Percentiles rank a stretch among this genome's conserved stretches.
These are phyloP conservation scores for Coemansia biformis DNA, from an alignment of 192 early-diverging fungal genomes.

Conservation along the genomic window DNA sequence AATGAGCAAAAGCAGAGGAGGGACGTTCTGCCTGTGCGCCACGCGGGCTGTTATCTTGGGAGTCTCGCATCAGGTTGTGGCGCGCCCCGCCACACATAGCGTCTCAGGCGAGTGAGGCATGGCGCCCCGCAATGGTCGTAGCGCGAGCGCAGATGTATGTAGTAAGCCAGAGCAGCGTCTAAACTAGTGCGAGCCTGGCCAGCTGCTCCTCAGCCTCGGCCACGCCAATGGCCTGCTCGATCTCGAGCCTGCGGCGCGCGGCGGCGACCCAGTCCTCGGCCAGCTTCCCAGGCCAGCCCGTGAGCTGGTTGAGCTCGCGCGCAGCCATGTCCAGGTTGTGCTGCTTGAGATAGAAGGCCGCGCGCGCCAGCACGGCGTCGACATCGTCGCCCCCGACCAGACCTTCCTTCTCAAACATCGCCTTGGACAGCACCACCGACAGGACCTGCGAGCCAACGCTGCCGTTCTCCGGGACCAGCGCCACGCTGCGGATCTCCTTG, in stretches of 20 bases:
- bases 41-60: too few species aligned
- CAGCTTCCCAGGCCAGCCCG: constrained; percentile 82
- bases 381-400: constrained; percentile 79
- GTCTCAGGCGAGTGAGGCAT: too few species aligned
- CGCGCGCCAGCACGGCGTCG: constrained; percentile 76
- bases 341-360: constrained; percentile 65
- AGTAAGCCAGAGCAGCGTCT: background rate
- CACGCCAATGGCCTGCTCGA: constrained; percentile 83
- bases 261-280: constrained; percentile 82
- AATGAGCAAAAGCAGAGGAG: too few species aligned
- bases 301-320: constrained; percentile 88
- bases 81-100: too few species aligned
- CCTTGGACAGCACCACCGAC: constrained; percentile 61
- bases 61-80: too few species aligned
- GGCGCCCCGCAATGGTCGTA: too few species aligned
- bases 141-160: too few species aligned
- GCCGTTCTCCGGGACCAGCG: constrained; percentile 83
- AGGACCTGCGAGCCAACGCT: constrained; percentile 78
- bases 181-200: constrained; percentile 35
- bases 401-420: constrained; percentile 83
- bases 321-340: constrained; percentile 81
- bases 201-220: constrained; percentile 49
- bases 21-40: too few species aligned
- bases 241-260: constrained; percentile 76
- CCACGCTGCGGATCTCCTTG: constrained; percentile 64